Base-by-base conservation (phyloP, 2,329 filamentous ascomycete genomes). In the Sporothrix inflata region DNA sequence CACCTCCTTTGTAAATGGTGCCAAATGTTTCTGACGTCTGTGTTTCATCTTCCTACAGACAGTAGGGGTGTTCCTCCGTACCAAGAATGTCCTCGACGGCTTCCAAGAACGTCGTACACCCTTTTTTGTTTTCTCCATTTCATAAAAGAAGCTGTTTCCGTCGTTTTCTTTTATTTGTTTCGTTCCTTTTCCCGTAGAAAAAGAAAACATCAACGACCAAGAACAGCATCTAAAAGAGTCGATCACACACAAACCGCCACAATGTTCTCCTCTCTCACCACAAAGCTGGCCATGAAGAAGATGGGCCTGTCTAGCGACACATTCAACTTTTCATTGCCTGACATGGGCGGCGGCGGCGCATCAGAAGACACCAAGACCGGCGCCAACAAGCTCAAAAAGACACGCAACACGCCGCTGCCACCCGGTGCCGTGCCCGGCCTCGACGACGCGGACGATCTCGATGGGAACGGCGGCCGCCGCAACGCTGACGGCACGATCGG, bases 251-350 rank as follows among this genome's bases (percentile, higher is more conserved):
- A 51, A 19, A 16, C 60, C 60, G 38, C 70, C 77, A 80, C 77
- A 71, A 89, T 89, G 87, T 84, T 89, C 77, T 84, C 85, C 76
- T 85, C 82, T 75, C 80, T 90, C 72, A 84, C 85, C 19, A 87
- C 87, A 61, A 89, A 89, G 79, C 80, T 89, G 75, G 88, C 87
- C 74, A 82, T 90, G 75, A 87, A 83, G 75, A 88, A 87, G 77
- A 84, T 84, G 68, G 87, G 88, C 77, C 78, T 89, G 71, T 83
- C 85, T 51, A 85, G 82, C 79, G 81, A 88, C 75, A 79, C 83
- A 63, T 80, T 89, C 71, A 81, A 85, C 78, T 81, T 84, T 73
- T 77, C 79, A 69, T 80, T 83, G 40, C 74, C 78, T 47, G 75
- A 77, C 77, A 74, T 81, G 82, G 53, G 74, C 73, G 73, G 79